Conservation (phyloP, 371 early-diverging fungal genomes). For the Saksenaea vasiformis region DNA sequence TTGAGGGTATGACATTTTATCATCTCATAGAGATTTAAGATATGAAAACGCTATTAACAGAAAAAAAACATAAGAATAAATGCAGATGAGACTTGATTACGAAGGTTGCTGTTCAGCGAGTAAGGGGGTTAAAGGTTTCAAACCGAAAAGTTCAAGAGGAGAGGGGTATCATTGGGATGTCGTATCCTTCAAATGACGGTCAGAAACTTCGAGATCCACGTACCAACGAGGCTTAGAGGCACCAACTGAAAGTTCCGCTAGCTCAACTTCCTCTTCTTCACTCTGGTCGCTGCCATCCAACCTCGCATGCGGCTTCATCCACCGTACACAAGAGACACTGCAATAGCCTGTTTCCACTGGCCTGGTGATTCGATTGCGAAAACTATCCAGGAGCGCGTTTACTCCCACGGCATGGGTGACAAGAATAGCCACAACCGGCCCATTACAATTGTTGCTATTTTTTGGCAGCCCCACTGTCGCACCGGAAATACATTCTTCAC, state of each 20-base stretch:
- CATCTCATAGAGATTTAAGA: background rate
- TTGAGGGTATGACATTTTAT: background rate
- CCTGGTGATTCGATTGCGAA: constrained; percentile 32
- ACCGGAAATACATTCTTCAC: constrained; percentile 19
- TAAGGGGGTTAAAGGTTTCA: background rate
- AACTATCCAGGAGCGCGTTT: constrained; percentile 46
- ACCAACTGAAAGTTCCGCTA: background rate
- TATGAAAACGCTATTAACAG: background rate
- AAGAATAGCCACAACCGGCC: constrained; percentile 12
- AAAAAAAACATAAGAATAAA: background rate
- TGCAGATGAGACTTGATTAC: background rate
- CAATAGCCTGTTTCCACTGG: constrained; percentile 37
- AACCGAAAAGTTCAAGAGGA: background rate
- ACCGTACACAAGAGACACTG: constrained; percentile 28
- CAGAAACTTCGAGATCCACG: constrained; percentile 19
- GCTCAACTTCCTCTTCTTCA: constrained; percentile 10
- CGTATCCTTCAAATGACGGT: constrained; percentile 13
- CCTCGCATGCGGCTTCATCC: background rate
- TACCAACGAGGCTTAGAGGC: constrained; percentile 14
- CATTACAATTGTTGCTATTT: background rate
- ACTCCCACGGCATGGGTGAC: constrained; percentile 48
- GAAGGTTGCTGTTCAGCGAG: background rate
- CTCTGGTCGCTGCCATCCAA: constrained; percentile 7
- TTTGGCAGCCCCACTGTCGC: constrained; percentile 3
- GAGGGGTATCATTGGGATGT: background rate